Percentiles rank a stretch among this genome's conserved stretches.
These are phyloP conservation scores for Plasmodium vivax DNA, from an alignment of 169 alveolate genomes.

Conservation along the genomic window DNA sequence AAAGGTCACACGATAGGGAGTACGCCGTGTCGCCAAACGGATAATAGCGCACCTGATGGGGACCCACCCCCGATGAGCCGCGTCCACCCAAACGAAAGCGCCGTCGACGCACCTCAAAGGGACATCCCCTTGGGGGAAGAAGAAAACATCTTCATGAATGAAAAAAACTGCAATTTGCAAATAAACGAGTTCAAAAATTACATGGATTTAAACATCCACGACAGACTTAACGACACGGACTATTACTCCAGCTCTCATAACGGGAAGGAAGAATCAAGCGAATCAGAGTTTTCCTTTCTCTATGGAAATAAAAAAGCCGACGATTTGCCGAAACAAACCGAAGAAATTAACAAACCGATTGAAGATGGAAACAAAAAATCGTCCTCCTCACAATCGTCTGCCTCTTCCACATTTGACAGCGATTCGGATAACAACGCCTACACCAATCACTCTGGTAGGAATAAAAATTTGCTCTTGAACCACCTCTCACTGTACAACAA, in stretches of 20 bases:
- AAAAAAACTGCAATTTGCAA: slow-evolving; percentile 33
- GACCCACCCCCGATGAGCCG: background rate
- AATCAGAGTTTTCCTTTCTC: slow-evolving; percentile 38
- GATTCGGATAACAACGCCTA: slow-evolving; percentile 3
- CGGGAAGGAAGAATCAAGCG: slow-evolving; percentile 23
- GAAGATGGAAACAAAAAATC: background rate
- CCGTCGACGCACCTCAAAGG: background rate
- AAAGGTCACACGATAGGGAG: background rate
- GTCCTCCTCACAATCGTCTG: background rate
- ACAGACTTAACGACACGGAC: slow-evolving; percentile 7
- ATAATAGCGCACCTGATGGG: background rate
- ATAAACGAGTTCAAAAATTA: slow-evolving; percentile 46
- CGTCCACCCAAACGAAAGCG: background rate
- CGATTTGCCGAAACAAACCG: background rate
- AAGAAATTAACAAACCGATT: background rate
- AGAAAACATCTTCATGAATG: background rate
- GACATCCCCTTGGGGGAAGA: background rate
- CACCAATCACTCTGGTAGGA: background rate
- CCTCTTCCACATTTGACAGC: slow-evolving; percentile 7
- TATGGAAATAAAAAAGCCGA: slow-evolving; percentile 11
- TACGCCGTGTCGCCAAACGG: background rate
- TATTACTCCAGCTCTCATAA: slow-evolving; percentile 54
- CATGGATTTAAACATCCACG: slow-evolving; percentile 17
- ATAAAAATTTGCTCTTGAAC: slow-evolving; percentile 1
- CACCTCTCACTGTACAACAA: slow-evolving; percentile 23